Evolutionary conservation across 495 filamentous ascomycete species (phyloP), one percentile per base, ranked within the genome.

Genomic region (Neurospora sp.): DNA sequence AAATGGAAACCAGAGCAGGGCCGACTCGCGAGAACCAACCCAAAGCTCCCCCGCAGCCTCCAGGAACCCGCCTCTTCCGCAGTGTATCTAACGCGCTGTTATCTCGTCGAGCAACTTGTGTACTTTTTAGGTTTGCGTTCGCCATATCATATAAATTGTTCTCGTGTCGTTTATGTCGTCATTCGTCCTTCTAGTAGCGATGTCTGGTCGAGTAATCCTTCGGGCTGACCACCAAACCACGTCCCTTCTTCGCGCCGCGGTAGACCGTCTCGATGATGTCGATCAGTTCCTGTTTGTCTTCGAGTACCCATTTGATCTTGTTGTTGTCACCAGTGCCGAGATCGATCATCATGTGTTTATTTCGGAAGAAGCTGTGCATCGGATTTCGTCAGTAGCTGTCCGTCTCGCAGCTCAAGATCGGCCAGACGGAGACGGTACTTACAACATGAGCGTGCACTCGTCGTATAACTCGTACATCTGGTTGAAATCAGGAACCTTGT

Each of bases 281-380:
- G 77, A 99, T 98, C 78, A 99, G 82, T 84, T 99, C 96, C 82
- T 99, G 96, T 83, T 99, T 98, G 79, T 99, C 96, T 83, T 98
- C 96, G 72, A 98, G 82, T 46, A 98, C 94, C 90, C 93, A 98
- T 82, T 98, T 98, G 39, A 81, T 78, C 81, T 97, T 97, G 83
- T 99, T 98, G 82, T 99, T 99, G 84, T 99, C 97, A 77, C 96
- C 96, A 6, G 96, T 98, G 14, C 96, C 95, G 75, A 97, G 96
- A 89, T 98, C 96, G 81, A 92, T 94, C 93, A 96, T 96, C 91
- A 99, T 98, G 82, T 98, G 94, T 82, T 98, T 98, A 81, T 98
- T 98, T 69, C 96, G 89, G 84, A 94, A 99, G 87, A 98, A 99
- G 87, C 44, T 44, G 62, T 23, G 66, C 38, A 27, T 27, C 27